phyloP scores from a whole-genome alignment of 2,329 filamentous ascomycete species.

The Sclerotinia spermophila region DNA sequence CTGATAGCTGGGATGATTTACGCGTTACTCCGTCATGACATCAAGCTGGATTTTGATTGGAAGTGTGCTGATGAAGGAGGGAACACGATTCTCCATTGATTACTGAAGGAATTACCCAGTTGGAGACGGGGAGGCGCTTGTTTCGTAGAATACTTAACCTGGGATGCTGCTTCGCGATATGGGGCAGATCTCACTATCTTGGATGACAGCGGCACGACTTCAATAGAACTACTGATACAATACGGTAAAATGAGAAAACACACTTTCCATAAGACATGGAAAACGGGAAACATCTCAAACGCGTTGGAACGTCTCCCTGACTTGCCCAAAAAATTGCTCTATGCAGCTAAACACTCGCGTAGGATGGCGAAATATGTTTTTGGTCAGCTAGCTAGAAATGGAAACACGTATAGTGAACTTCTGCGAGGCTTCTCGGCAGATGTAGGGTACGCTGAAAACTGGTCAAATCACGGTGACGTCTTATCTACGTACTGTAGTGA shows the following conservation, averaged over 20 bases:
- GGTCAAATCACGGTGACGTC: no score
- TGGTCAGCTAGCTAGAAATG: background rate
- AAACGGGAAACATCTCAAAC: background rate
- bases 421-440: background rate
- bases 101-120: no score
- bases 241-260: fast-evolving
- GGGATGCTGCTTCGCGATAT: background rate
- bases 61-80: background rate
- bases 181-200: background rate
- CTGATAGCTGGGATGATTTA: background rate
- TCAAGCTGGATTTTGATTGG: background rate
- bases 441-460: no score
- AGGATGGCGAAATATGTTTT: background rate
- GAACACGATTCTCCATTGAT: background rate
- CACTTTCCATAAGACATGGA: background rate
- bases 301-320: no score
- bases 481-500: no score
- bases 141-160: no score
- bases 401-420: background rate
- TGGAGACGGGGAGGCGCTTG: background rate
- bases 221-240: background rate
- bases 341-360: background rate
- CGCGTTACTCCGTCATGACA: background rate
- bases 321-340: background rate
- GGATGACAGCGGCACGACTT: background rate